A percentile compares a stretch with the other conserved stretches of the same genome.
Evolutionary conservation across 768 basidiomycete species (phyloP).

Genomic region (Podaxis carcinomalis): DNA sequence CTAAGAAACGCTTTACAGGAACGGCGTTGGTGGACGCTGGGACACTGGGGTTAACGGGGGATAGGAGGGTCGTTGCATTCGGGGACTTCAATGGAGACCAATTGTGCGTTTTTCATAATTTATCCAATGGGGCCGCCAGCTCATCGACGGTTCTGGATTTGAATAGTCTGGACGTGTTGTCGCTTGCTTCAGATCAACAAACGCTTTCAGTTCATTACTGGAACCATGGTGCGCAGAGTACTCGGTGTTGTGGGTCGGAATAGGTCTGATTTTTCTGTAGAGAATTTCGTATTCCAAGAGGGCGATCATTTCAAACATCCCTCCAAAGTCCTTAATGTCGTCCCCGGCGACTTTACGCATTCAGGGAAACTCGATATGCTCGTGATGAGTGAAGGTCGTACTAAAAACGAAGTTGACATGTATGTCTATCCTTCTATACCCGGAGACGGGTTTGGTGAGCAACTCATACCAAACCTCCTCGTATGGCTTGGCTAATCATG

Average conservation of each 20-base stretch:
- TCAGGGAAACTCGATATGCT: conserved; percentile 89
- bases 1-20: conserved; percentile 77
- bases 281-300: conserved; percentile 50
- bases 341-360: conserved; percentile 92
- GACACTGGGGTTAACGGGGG: conserved; percentile 68
- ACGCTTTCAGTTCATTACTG: conserved; percentile 76
- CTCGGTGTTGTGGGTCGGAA: background rate
- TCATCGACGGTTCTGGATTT: background rate
- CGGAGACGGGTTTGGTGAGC: conserved; percentile 63
- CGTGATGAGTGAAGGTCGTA: conserved; percentile 68
- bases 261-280: conserved; percentile 30
- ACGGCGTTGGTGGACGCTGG: conserved; percentile 82
- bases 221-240: conserved; percentile 60
- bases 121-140: background rate
- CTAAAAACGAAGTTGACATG: conserved; percentile 53
- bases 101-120: conserved; percentile 53
- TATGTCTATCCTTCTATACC: conserved; percentile 64
- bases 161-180: conserved; percentile 72
- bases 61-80: conserved; percentile 77
- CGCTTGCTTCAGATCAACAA: conserved; percentile 71
- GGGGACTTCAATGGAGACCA: conserved; percentile 98
- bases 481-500: background rate
- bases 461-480: background rate
- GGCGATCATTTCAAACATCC: conserved; percentile 52
- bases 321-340: conserved; percentile 65